These are phyloP conservation scores for Globisporangium yorkense DNA, from an alignment of 352 stramenopile genomes.

Conservation along the genomic window DNA sequence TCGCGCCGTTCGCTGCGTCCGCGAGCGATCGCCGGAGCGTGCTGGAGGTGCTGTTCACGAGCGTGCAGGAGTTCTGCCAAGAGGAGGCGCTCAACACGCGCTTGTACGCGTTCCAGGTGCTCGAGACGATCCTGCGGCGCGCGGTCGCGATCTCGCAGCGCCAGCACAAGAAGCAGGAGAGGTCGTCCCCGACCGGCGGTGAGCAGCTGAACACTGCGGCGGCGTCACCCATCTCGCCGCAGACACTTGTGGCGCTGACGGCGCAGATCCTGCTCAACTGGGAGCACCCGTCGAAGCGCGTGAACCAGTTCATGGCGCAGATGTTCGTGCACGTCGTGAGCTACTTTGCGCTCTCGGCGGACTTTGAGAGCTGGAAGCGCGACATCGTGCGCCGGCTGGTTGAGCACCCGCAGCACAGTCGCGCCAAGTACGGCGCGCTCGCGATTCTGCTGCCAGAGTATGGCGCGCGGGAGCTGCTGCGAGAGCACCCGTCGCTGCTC, in stretches of 20 bases:
- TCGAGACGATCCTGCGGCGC: constrained; percentile 69
- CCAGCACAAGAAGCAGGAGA: constrained; percentile 15
- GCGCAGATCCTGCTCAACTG: constrained; percentile 69
- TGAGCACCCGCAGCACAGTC: constrained; percentile 49
- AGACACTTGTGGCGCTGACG: constrained; percentile 47
- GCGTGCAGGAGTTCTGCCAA: constrained; percentile 45
- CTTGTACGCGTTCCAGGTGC: constrained; percentile 76
- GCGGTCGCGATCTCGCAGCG: constrained; percentile 43
- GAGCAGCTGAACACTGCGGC: neutral
- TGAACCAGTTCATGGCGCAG: constrained; percentile 84
- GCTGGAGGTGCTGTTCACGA: constrained; percentile 51
- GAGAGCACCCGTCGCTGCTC: constrained; percentile 42
- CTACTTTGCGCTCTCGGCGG: constrained; percentile 37
- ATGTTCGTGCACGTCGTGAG: constrained; percentile 74
- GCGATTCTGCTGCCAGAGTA: constrained; percentile 45
- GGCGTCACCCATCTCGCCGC: constrained; percentile 9
- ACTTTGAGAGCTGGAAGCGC: constrained; percentile 44
- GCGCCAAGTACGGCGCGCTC: constrained; percentile 65
- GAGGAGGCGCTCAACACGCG: constrained; percentile 60
- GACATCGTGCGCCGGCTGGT: constrained; percentile 42
- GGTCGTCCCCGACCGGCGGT: neutral
- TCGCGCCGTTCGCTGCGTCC: constrained; percentile 12
- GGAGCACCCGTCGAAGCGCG: constrained; percentile 80
- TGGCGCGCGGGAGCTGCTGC: constrained; percentile 36
- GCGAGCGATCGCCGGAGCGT: constrained; percentile 16